Percentiles rank a stretch among this genome's conserved stretches.
Conservation (phyloP, 495 filamentous ascomycete genomes). For the Hyaloscypha hepaticicola region DNA sequence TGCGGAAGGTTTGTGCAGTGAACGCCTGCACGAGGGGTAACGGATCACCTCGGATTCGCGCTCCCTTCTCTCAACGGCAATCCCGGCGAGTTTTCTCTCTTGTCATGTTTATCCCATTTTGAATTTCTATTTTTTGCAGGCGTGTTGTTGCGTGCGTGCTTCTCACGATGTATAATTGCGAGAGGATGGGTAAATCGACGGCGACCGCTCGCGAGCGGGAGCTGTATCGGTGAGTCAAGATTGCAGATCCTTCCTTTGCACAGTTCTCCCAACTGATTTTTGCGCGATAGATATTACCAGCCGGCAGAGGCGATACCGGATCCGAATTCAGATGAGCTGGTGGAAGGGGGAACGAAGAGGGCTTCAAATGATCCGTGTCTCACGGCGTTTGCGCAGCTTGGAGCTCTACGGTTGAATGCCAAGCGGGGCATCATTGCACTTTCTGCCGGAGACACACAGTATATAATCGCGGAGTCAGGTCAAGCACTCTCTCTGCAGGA, state of each 20-base stretch:
- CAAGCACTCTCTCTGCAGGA: slow-evolving; percentile 29
- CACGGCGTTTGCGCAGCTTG: slow-evolving; percentile 46
- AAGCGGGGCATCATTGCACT: slow-evolving; percentile 42
- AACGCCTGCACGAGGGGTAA: not conserved
- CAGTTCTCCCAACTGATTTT: not conserved
- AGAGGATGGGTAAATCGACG: slow-evolving; percentile 1
- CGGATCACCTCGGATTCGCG: not conserved
- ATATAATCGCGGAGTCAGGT: slow-evolving; percentile 41
- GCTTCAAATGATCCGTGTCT: slow-evolving; percentile 38
- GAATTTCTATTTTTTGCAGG: not conserved
- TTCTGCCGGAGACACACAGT: slow-evolving; percentile 38
- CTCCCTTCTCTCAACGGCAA: not conserved
- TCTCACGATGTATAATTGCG: not conserved
- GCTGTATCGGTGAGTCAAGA: slow-evolving; percentile 21
- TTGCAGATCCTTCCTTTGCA: not conserved
- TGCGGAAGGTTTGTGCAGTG: not conserved
- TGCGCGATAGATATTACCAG: slow-evolving; percentile 24
- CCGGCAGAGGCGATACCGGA: slow-evolving; percentile 12
- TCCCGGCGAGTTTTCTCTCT: not conserved
- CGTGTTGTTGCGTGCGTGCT: not conserved
- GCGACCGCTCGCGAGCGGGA: slow-evolving; percentile 27
- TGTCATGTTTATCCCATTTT: not conserved
- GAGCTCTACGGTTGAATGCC: slow-evolving; percentile 38
- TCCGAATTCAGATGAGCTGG: not conserved
- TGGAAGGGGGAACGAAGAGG: not conserved